These are phyloP conservation scores for Quercus alba DNA, from an alignment of 306 rosid genomes.

Conservation along the genomic window DNA sequence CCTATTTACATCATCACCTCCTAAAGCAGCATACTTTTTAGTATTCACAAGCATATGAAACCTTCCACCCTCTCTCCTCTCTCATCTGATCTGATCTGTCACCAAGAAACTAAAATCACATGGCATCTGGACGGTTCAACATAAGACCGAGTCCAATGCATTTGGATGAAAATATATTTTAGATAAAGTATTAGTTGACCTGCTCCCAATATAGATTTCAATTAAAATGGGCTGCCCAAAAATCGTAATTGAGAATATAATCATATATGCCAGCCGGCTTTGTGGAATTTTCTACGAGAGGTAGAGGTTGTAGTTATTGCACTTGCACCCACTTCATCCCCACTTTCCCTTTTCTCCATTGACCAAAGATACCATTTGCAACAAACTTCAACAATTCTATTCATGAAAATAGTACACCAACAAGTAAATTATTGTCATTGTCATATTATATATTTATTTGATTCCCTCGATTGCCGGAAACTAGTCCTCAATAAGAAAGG, in stretches of 20 bases:
- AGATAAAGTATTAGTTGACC: background rate
- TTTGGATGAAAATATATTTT: too few relatives aligned
- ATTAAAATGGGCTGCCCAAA: background rate
- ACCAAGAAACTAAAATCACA: too few relatives aligned
- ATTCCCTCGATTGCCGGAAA: constrained; percentile 28
- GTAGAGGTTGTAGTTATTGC: background rate
- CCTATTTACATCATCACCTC: too few relatives aligned
- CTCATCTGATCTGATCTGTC: too few relatives aligned
- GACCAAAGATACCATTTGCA: background rate
- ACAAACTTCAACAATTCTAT: background rate
- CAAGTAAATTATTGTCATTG: background rate
- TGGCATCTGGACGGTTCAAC: too few relatives aligned
- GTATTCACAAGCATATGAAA: too few relatives aligned
- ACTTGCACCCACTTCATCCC: background rate
- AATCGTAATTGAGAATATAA: background rate
- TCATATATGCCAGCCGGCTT: background rate
- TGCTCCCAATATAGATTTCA: background rate
- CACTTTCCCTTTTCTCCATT: background rate
- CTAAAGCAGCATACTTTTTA: too few relatives aligned
- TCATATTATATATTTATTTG: constrained; percentile 17
- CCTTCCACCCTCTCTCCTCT: too few relatives aligned
- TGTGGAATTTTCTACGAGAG: background rate
- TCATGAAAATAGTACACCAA: background rate
- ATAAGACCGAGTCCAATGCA: too few relatives aligned
- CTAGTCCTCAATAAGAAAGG: background rate